A percentile compares a stretch with the other conserved stretches of the same genome.
These are phyloP conservation scores for Hericium erinaceus DNA, from an alignment of 768 basidiomycete species.

Conservation along the genomic window DNA sequence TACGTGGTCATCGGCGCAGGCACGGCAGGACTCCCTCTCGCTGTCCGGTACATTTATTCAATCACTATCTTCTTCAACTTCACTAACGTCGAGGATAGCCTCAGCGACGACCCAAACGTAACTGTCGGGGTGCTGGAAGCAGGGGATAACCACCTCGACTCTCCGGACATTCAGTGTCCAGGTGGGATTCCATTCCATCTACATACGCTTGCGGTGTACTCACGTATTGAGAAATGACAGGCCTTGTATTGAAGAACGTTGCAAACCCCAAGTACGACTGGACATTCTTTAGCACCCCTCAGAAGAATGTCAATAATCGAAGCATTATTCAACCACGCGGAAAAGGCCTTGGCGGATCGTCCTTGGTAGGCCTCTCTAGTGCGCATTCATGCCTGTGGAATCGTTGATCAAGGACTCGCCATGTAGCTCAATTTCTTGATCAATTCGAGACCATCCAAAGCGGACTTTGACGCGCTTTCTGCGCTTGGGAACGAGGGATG, in stretches of 20 bases:
- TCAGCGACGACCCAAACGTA: neutral
- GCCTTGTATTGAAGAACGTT: neutral
- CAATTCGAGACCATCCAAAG: slow-evolving; percentile 3
- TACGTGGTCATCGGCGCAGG: no score
- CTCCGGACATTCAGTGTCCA: neutral
- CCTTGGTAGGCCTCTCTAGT: slow-evolving; percentile 6
- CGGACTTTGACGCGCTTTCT: slow-evolving; percentile 12
- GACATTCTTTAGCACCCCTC: slow-evolving; percentile 20
- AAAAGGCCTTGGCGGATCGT: slow-evolving; percentile 22
- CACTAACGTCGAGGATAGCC: neutral
- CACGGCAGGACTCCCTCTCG: no score
- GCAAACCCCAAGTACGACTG: slow-evolving; percentile 17
- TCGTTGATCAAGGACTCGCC: neutral
- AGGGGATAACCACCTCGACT: neutral
- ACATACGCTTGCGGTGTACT: neutral
- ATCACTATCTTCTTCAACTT: no score
- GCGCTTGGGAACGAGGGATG: slow-evolving; percentile 19
- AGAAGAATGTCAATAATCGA: slow-evolving; percentile 14
- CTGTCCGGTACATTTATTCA: no score
- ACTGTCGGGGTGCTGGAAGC: neutral
- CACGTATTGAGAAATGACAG: neutral
- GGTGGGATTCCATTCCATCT: neutral
- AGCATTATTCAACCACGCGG: slow-evolving; percentile 16
- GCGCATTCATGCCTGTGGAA: neutral
- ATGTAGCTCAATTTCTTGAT: neutral